Conservation (phyloP, 2,329 filamentous ascomycete species). For the Xylariaceae sp. region DNA sequence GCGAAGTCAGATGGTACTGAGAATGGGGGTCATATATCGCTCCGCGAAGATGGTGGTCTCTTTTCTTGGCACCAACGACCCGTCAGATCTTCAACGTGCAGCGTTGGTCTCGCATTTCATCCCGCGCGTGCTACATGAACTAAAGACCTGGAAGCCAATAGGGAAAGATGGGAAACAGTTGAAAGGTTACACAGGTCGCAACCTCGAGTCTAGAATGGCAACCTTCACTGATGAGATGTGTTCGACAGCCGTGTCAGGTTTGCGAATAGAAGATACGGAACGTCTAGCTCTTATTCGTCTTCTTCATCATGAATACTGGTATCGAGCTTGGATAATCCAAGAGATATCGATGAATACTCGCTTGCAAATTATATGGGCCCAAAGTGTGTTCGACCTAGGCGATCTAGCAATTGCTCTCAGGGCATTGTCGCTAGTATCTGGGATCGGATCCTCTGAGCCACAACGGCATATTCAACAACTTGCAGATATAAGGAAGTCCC, state of each 20-base stretch:
- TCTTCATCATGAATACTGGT: constrained; percentile 13
- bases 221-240: too few relatives aligned
- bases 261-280: constrained; percentile 5
- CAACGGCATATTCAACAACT: constrained; percentile 12
- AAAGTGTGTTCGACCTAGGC: constrained; percentile 10
- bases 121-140: constrained; percentile 2
- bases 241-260: background rate
- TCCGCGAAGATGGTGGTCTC: constrained; percentile 12
- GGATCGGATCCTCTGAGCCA: constrained; percentile 6
- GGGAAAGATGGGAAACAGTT: background rate
- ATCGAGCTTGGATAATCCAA: constrained; percentile 16
- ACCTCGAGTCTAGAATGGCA: too few relatives aligned
- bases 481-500: constrained; percentile 12
- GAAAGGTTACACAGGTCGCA: background rate
- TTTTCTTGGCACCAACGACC: constrained; percentile 5
- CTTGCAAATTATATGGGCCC: constrained; percentile 12
- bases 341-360: constrained; percentile 15
- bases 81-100: constrained; percentile 5
- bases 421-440: constrained; percentile 5
- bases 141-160: background rate
- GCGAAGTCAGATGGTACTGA: constrained; percentile 9
- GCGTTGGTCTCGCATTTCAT: constrained; percentile 6
- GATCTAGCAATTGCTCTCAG: constrained; percentile 8
- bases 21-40: constrained; percentile 15
- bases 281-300: constrained; percentile 11